Evolutionary conservation across 148 eudicot genomes (phyloP).

Genomic region (Rhododendron mucronatum): DNA sequence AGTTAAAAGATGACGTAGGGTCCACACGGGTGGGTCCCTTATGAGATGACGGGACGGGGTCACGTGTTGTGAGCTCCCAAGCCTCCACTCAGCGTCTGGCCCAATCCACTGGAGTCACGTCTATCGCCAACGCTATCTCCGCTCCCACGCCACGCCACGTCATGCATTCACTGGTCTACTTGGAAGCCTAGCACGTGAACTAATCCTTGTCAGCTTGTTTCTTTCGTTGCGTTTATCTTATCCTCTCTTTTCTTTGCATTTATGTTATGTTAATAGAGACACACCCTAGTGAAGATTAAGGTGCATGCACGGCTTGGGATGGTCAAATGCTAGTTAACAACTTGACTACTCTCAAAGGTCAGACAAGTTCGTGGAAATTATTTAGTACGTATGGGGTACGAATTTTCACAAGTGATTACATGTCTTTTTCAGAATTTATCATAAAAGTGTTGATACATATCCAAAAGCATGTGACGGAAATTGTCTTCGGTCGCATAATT

Average conservation of each 20-base stretch:
- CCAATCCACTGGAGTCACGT: background rate
- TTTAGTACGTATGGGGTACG: too few species aligned
- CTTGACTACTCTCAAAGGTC: background rate
- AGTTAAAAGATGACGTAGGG: background rate
- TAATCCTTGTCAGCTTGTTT: background rate
- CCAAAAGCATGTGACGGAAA: background rate
- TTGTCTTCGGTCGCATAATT: background rate
- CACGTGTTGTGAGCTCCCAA: background rate
- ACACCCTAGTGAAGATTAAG: too few species aligned
- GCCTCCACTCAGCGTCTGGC: background rate
- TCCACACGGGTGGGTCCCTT: background rate
- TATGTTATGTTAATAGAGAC: too few species aligned
- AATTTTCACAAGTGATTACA: too few species aligned
- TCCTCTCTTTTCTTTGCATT: too few species aligned
- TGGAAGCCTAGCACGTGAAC: background rate
- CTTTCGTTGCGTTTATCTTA: background rate
- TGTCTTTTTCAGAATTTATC: too few species aligned
- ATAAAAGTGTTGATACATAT: background rate
- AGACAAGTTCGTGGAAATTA: background rate
- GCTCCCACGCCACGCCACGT: background rate
- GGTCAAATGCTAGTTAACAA: background rate
- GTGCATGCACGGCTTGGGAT: background rate
- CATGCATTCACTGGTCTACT: background rate
- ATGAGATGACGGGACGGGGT: constrained; percentile 1
- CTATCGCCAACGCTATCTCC: background rate